Evolutionary conservation across 1,139 yeast genomes (phyloP).

Genomic region (Debaryomyces robertsiae): DNA sequence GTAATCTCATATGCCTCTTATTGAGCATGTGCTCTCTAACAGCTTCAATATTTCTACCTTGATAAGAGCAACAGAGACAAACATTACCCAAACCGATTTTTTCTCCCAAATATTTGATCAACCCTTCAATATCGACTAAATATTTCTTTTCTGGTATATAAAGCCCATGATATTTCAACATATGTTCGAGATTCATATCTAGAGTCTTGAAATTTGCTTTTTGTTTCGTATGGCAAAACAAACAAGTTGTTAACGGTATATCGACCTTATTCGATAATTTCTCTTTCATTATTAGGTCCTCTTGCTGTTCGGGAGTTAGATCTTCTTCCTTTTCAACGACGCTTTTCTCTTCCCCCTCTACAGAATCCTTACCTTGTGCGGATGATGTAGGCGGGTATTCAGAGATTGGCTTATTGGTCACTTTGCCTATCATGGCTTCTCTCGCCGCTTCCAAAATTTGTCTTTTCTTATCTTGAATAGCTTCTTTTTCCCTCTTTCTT

Average conservation of each 20-base stretch:
- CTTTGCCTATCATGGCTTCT: constrained; percentile 49
- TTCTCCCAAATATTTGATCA: constrained; percentile 74
- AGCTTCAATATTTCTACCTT: constrained; percentile 81
- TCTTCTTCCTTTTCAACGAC: constrained; percentile 21
- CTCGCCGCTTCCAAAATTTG: constrained; percentile 63
- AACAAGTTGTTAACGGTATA: constrained; percentile 72
- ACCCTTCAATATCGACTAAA: constrained; percentile 68
- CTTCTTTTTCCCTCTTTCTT: constrained; percentile 67
- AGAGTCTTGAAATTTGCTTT: constrained; percentile 36
- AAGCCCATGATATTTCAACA: constrained; percentile 78
- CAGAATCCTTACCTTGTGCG: constrained; percentile 9
- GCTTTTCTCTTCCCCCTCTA: constrained; percentile 9
- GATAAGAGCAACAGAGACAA: constrained; percentile 81
- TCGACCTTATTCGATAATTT: constrained; percentile 65
- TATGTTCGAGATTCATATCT: constrained; percentile 72
- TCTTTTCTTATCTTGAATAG: constrained; percentile 60
- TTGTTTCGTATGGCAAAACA: constrained; percentile 67
- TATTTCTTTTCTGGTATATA: constrained; percentile 82
- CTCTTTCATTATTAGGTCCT: constrained; percentile 55
- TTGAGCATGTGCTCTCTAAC: constrained; percentile 87
- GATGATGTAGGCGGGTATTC: constrained; percentile 9
- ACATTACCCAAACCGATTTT: constrained; percentile 83
- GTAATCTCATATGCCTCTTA: constrained; percentile 86
- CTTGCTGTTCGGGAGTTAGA: constrained; percentile 42
- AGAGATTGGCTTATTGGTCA: constrained; percentile 22